These are phyloP conservation scores for Colletotrichum noveboracense DNA, from an alignment of 2,329 filamentous ascomycete genomes.

Conservation along the genomic window DNA sequence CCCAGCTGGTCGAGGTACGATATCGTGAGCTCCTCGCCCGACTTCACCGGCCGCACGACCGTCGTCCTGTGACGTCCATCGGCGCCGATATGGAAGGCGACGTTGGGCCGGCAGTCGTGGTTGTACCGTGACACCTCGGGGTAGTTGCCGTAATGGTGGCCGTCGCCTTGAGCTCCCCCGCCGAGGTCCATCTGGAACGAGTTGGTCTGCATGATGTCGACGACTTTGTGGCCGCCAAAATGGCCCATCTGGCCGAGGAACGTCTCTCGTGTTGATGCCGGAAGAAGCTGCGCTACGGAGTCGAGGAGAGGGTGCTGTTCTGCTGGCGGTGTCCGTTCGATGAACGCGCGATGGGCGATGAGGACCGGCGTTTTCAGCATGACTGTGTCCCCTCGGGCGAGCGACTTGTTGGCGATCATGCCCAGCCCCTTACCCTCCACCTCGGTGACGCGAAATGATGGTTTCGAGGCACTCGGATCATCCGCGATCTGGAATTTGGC, in stretches of 20 bases:
- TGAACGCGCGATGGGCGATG: conserved; percentile 20
- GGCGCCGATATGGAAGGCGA: conserved; percentile 43
- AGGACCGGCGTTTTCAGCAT: conserved; percentile 19
- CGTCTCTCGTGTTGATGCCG: neutral
- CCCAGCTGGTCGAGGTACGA: conserved; percentile 43
- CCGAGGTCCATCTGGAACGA: conserved; percentile 24
- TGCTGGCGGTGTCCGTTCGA: conserved; percentile 8
- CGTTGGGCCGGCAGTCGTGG: conserved; percentile 51
- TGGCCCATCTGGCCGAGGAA: conserved; percentile 21
- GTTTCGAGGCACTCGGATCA: neutral
- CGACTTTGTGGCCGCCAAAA: conserved; percentile 17
- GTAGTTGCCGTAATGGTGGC: conserved; percentile 22
- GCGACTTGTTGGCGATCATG: conserved; percentile 27
- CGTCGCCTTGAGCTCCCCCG: conserved; percentile 2
- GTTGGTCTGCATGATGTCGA: conserved; percentile 22
- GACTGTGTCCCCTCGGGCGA: conserved; percentile 24
- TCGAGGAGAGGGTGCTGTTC: conserved; percentile 6
- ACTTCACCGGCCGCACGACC: conserved; percentile 39
- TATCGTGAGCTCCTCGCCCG: conserved; percentile 48
- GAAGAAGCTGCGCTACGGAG: neutral
- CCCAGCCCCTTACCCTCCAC: conserved; percentile 28
- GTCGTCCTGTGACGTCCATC: conserved; percentile 43
- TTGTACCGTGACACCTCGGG: conserved; percentile 40
- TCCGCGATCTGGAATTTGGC: neutral
- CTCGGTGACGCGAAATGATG: conserved; percentile 25